These are phyloP conservation scores for Maudiozyma serrabonitensis DNA, from an alignment of 805 yeast species.

Conservation along the genomic window DNA sequence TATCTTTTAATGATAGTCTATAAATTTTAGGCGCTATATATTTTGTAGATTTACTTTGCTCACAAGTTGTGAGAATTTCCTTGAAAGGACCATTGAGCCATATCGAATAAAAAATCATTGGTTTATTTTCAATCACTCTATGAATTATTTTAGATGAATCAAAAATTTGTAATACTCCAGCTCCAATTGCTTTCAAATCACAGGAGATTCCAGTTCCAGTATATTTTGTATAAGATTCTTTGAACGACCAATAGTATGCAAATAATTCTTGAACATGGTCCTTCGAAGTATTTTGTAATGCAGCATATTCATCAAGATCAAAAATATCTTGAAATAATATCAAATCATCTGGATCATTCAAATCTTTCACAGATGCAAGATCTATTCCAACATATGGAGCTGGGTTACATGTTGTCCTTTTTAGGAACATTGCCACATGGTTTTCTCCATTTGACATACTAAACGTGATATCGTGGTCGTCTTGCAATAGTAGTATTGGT, in stretches of 20 bases:
- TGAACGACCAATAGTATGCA: conserved; percentile 66
- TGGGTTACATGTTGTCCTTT: conserved; percentile 19
- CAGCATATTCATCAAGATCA: conserved; percentile 26
- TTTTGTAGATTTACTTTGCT: background rate
- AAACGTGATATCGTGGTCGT: conserved; percentile 30
- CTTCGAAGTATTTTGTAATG: conserved; percentile 18
- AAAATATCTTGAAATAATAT: conserved; percentile 37
- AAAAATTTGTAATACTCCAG: conserved; percentile 12
- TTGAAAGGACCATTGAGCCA: conserved; percentile 12
- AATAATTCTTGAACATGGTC: conserved; percentile 29
- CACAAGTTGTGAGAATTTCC: conserved; percentile 14
- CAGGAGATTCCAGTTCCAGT: conserved; percentile 50
- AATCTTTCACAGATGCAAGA: conserved; percentile 31
- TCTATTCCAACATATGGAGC: conserved; percentile 39
- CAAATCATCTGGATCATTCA: conserved; percentile 15
- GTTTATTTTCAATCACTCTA: conserved; percentile 5
- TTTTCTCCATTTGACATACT: conserved; percentile 53
- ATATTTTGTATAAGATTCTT: conserved; percentile 65
- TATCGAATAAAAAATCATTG: conserved; percentile 14
- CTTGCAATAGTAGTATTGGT: conserved; percentile 33
- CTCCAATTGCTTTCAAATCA: conserved; percentile 25
- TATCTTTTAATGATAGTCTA: background rate
- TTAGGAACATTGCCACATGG: conserved; percentile 35
- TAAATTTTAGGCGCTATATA: background rate
- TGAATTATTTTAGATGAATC: background rate